Evolutionary conservation across 768 basidiomycete species (phyloP), one percentile per base, ranked within the genome.

Genomic region (Favolaschia claudopus): DNA sequence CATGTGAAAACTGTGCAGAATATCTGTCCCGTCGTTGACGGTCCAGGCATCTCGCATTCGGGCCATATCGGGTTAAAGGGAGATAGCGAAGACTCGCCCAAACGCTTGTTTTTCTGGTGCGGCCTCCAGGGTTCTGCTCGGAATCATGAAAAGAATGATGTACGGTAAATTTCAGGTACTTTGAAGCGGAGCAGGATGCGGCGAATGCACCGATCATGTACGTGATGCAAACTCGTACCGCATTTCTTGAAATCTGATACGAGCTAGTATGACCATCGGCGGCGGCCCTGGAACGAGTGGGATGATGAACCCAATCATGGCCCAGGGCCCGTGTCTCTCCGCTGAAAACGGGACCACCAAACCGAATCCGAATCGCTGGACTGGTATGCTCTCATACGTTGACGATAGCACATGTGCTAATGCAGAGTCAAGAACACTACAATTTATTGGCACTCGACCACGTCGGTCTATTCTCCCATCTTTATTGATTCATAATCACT

Each of bases 211-310:
- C 73, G 2, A 39, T 72, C 24, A 69, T 74, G 70, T 73, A 24
- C 22, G 58, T 55, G 13, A 7, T 17, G 13, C 27, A 1, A 37
- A 47, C 20, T 20, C n/a, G n/a, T n/a, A n/a, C 22, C 36, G 15
- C 29, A 48, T 7, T 38, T 22, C 8, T 15, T 9, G 25, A 15
- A 17, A 33, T 17, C 27, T 54, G 2, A 32, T n/a, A 24, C n/a
- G n/a, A 6, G 12, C 9, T 32, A 73, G 72, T 5, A 47, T 74
- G 27, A 65, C 71, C 5, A 60, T 71, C 24, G 70, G 72, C 1
- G 72, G 71, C 20, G 71, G 72, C 8, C 72, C 72, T 28, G 72
- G 72, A 9, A 69, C 64, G 12, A 69, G 61, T 28, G 70, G 71
- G 24, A 38, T 72, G 32, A 31, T 64, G 36, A 69, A 70, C 29